These are phyloP conservation scores for Podila verticillata DNA, from an alignment of 192 early-diverging fungal genomes.

Conservation along the genomic window DNA sequence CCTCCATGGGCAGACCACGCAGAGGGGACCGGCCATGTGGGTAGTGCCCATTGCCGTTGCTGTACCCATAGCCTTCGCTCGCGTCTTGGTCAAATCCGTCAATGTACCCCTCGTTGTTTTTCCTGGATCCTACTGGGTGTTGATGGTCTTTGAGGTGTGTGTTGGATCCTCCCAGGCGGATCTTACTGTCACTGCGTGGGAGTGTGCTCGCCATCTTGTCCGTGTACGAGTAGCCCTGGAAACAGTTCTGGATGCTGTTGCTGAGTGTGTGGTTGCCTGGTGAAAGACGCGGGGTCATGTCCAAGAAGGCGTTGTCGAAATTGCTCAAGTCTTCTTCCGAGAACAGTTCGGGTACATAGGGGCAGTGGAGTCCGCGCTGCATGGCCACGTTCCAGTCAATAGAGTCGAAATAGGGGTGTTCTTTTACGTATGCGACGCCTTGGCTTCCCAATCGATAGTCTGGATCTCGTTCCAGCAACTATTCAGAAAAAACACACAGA, in stretches of 20 bases:
- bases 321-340: constrained; percentile 64
- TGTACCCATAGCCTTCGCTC: neutral
- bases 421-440: constrained; percentile 74
- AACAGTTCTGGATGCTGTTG: constrained; percentile 48
- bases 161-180: constrained; percentile 10
- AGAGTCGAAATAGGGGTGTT: constrained; percentile 76
- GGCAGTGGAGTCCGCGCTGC: constrained; percentile 63
- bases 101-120: neutral
- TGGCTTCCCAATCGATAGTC: constrained; percentile 67
- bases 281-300: constrained; percentile 57
- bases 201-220: constrained; percentile 33
- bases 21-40: constrained; percentile 3
- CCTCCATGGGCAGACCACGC: neutral
- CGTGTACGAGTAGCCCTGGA: constrained; percentile 50
- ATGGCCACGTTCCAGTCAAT: constrained; percentile 82
- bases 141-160: neutral
- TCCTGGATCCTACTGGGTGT: neutral
- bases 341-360: constrained; percentile 72
- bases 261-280: constrained; percentile 42
- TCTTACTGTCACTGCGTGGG: constrained; percentile 39
- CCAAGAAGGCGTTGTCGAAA: constrained; percentile 65
- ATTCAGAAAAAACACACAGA: neutral
- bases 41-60: constrained; percentile 1
- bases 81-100: constrained; percentile 30
- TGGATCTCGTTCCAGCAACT: constrained; percentile 68